Evolutionary conservation across 805 yeast species (phyloP).

Genomic region (Metschnikowia hibisci): DNA sequence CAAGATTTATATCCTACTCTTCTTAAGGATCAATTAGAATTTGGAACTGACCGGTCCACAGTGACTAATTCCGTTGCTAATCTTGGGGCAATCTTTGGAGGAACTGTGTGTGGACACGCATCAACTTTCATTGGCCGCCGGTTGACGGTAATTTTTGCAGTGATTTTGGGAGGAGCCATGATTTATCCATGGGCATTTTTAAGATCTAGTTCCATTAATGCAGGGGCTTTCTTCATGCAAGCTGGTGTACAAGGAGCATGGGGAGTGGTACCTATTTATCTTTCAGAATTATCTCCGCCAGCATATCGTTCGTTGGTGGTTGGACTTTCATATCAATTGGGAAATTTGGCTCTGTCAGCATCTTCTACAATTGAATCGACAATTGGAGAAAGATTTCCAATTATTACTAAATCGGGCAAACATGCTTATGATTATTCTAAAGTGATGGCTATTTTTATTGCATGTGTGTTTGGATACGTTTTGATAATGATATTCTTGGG

Average conservation of each 20-base stretch:
- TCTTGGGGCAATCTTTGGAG: slow-evolving; percentile 41
- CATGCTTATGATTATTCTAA: slow-evolving; percentile 55
- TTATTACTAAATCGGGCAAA: slow-evolving; percentile 22
- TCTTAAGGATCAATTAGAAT: slow-evolving; percentile 31
- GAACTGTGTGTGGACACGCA: slow-evolving; percentile 42
- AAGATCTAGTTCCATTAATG: slow-evolving; percentile 42
- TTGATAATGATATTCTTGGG: slow-evolving; percentile 49
- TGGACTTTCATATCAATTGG: slow-evolving; percentile 59
- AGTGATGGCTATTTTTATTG: slow-evolving; percentile 68
- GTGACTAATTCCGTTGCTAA: slow-evolving; percentile 41
- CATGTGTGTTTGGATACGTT: slow-evolving; percentile 55
- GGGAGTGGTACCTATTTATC: slow-evolving; percentile 67
- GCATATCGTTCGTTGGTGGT: slow-evolving; percentile 29
- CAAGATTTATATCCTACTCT: slow-evolving; percentile 42
- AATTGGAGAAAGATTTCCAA: slow-evolving; percentile 59
- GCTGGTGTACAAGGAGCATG: slow-evolving; percentile 69
- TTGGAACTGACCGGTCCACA: slow-evolving; percentile 31
- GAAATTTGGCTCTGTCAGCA: slow-evolving; percentile 69
- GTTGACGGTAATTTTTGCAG: slow-evolving; percentile 30
- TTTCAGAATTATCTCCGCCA: slow-evolving; percentile 54
- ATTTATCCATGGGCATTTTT: slow-evolving; percentile 31
- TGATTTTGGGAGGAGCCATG: slow-evolving; percentile 36
- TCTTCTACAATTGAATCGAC: slow-evolving; percentile 66
- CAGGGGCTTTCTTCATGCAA: slow-evolving; percentile 61
- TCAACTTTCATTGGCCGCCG: slow-evolving; percentile 38